Evolutionary conservation across 257 asterid genomes (phyloP), one percentile per base, ranked within the genome.

Genomic region (Solanum bulbocastanum): DNA sequence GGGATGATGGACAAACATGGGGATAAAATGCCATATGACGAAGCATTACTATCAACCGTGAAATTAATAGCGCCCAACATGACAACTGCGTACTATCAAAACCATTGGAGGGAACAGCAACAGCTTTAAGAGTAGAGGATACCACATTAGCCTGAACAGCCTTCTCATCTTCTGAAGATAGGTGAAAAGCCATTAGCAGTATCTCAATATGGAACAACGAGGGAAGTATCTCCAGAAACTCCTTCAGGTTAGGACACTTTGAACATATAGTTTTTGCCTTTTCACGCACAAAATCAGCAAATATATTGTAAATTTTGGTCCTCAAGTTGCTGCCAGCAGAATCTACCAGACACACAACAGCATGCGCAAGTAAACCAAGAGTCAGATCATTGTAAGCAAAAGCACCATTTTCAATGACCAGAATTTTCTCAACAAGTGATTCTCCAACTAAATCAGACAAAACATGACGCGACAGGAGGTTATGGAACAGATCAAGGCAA

Each of bases 331-430:
- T 91, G 91, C 99, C 99, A 56, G 93, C 88, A 40, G 91, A 89
- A 89, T 95, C 99, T 86, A 90, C 90, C 86, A 92, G 94, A 79
- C 93, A 92, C 44, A 93, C 90, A 49, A 96, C 96, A 88, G 96
- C 92, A 87, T 94, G 93, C 36, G 98, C 99, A 91, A 97, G 95
- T 92, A 97, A 92, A 88, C 98, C 96, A 91, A 96, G 99, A 89
- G 92, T 92, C 90, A 92, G 95, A 91, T 93, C 94, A 90, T 93
- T 97, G 94, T 94, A 95, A 74, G 68, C 76, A 90, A 93, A 90
- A 89, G 93, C 90, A 89, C 98, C 99, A 92, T 91, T 89, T 82
- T 96, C 94, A 83, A 93, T 90, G 58, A 79, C 86, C 87, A 97
- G 91, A 83, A 96, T 92, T 86, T 93, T 96, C 86, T 93, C 96